Percentiles rank a stretch among this genome's conserved stretches.
Evolutionary conservation across 169 alveolate species (phyloP).

Genomic region (Gregarina niphandrodes): DNA sequence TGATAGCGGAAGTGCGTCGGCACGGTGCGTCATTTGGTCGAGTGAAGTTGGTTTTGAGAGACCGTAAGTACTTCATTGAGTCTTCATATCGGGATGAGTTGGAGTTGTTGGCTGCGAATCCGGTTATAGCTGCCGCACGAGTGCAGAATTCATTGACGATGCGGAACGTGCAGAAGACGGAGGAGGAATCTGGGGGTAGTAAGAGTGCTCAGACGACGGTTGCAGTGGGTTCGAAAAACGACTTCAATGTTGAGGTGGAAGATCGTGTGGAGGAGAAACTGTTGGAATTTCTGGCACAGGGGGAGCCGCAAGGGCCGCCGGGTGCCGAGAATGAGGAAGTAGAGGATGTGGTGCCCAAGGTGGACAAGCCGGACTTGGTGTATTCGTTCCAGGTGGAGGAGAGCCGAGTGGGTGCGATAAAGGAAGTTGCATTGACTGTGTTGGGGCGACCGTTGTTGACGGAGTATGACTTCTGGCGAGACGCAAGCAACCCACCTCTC

Average conservation of each 20-base stretch:
- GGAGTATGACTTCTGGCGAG: constrained; percentile 85
- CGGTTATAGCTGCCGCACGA: constrained; percentile 44
- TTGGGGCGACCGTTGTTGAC: constrained; percentile 75
- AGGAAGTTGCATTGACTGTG: constrained; percentile 51
- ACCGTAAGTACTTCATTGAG: constrained; percentile 70
- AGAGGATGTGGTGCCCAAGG: not conserved
- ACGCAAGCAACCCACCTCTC: constrained; percentile 48
- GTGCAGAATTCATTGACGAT: constrained; percentile 5
- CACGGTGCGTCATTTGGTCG: constrained; percentile 47
- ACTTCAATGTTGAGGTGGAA: constrained; percentile 2
- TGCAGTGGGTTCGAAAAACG: constrained; percentile 13
- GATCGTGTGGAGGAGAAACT: constrained; percentile 3
- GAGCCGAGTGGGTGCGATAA: constrained; percentile 54
- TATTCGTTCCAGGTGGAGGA: constrained; percentile 57
- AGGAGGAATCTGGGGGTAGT: constrained; percentile 12
- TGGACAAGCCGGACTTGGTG: constrained; percentile 9
- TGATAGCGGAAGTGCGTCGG: not conserved
- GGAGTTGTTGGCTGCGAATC: constrained; percentile 46
- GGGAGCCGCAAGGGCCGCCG: too few relatives aligned
- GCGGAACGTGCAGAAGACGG: constrained; percentile 16
- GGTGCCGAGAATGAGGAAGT: too few relatives aligned
- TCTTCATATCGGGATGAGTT: constrained; percentile 48
- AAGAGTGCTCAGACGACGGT: constrained; percentile 12
- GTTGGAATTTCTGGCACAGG: too few relatives aligned
- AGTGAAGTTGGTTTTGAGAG: constrained; percentile 67